Conservation (phyloP, 345 rosid species). For the Brassica juncea region DNA sequence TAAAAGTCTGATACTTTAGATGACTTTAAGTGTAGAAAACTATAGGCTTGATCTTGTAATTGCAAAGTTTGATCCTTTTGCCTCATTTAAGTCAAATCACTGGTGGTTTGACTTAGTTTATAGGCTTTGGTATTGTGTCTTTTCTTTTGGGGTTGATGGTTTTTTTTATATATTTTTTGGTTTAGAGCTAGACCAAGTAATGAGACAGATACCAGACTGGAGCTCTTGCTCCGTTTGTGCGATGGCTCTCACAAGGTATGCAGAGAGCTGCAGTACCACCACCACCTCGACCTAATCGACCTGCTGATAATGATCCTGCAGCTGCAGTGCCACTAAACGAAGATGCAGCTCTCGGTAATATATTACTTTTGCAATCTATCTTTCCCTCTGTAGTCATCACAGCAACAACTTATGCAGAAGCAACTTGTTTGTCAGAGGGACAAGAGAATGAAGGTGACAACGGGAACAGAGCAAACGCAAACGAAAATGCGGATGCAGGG, state of each 20-base stretch:
- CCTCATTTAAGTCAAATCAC: neutral
- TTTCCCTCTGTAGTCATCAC: slow-evolving; percentile 4
- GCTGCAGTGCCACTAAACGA: slow-evolving; percentile 67
- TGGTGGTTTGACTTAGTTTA: neutral
- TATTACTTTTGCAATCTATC: neutral
- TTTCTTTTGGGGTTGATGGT: neutral
- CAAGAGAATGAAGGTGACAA: slow-evolving; percentile 69
- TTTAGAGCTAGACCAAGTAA: slow-evolving; percentile 36
- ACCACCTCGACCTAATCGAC: slow-evolving; percentile 64
- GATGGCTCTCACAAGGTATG: slow-evolving; percentile 97
- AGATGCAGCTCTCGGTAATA: slow-evolving; percentile 65
- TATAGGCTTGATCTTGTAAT: neutral
- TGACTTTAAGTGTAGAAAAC: neutral
- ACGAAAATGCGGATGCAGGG: slow-evolving; percentile 48
- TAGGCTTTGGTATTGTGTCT: neutral
- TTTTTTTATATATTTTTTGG: neutral
- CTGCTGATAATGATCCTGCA: slow-evolving; percentile 72
- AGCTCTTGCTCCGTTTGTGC: slow-evolving; percentile 84
- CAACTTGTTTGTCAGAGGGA: slow-evolving; percentile 44
- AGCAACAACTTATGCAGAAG: slow-evolving; percentile 1
- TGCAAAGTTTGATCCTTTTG: neutral
- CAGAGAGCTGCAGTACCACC: slow-evolving; percentile 97
- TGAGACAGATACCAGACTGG: slow-evolving; percentile 89
- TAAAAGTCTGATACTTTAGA: neutral
- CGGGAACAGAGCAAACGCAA: slow-evolving; percentile 54